Base-by-base conservation (phyloP, 2,329 filamentous ascomycete species). In the Teratosphaeria zuluensis region DNA sequence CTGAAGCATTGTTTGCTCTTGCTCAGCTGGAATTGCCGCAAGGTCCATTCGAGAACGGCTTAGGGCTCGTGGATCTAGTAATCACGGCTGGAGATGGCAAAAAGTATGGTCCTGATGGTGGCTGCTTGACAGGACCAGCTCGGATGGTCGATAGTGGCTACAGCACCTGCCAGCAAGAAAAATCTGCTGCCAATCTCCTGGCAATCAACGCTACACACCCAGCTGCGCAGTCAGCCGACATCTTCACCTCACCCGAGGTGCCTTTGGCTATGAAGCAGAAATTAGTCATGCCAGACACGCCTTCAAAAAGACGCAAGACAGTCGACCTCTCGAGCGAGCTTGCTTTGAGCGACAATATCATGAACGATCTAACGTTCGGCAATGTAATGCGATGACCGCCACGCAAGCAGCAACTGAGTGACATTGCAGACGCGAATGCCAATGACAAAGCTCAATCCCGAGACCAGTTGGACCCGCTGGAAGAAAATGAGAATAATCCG, bases 1-100 rank as follows among this genome's bases (percentile, higher is more conserved):
- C 70, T 2, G 63, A 71, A 1, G 77, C 75, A 56, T 61, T 80
- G n/a, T 51, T 59, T 3, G 70, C 70, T 19, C 64, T 80, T 12
- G 69, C 75, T 1, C 61, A 58, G 2, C 64, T 77, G 59, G 51
- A 63, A 2, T 72, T 78, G 63, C 77, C 77, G 4, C 60, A 68
- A 1, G 60, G 77, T 4, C 31, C 61, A 1, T 38, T 62, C 8
- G 67, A 66, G 9, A 66, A 67, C 4, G 66, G 66, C 1, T 73
- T 68, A 9, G 66, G 61, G 19, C 63, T 67, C 32, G 69, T 72
- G 19, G 69, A 66, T 57, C 55, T 69, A 21, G 55, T 69, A 35
- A 58, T 68, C 46, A 69, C 63, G 2, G 59, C 66, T 30, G 70
- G 70, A 14, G 59, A 56, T 24, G 70, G 69, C 33, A 61, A 55